phyloP scores from a whole-genome alignment of 495 filamentous ascomycete genomes.

The Penicillium diatomitis region DNA sequence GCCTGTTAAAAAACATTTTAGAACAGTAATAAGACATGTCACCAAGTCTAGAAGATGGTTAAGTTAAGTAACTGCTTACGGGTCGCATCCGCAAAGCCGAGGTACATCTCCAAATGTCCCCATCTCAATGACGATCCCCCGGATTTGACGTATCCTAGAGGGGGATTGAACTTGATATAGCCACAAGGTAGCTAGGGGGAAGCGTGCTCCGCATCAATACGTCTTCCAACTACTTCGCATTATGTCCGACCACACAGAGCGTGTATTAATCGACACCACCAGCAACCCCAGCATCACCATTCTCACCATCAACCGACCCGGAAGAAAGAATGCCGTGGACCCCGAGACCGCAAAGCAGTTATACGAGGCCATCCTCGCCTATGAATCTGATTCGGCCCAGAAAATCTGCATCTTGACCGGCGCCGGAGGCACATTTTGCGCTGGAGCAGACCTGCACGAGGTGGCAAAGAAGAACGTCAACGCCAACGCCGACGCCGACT shows the following conservation, averaged over 20 bases:
- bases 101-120: too few species aligned
- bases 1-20: too few species aligned
- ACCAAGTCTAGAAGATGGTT: too few species aligned
- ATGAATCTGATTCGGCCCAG: constrained; percentile 34
- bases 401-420: constrained; percentile 38
- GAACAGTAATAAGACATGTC: too few species aligned
- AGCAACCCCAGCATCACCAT: constrained; percentile 31
- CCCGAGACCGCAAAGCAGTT: constrained; percentile 28
- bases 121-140: too few species aligned
- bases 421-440: constrained; percentile 33
- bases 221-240: neutral
- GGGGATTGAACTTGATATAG: too few species aligned
- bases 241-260: constrained; percentile 2
- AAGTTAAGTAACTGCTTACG: too few species aligned
- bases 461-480: constrained; percentile 14
- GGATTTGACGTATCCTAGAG: too few species aligned
- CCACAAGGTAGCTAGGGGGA: too few species aligned
- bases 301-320: constrained; percentile 32
- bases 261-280: constrained; percentile 6
- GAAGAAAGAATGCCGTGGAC: constrained; percentile 34
- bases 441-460: constrained; percentile 36
- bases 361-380: constrained; percentile 28
- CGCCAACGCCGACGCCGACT: too few species aligned
- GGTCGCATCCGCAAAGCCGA: too few species aligned
- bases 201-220: too few species aligned